Conservation (phyloP, 768 basidiomycete species). For the Serendipita sp. region DNA sequence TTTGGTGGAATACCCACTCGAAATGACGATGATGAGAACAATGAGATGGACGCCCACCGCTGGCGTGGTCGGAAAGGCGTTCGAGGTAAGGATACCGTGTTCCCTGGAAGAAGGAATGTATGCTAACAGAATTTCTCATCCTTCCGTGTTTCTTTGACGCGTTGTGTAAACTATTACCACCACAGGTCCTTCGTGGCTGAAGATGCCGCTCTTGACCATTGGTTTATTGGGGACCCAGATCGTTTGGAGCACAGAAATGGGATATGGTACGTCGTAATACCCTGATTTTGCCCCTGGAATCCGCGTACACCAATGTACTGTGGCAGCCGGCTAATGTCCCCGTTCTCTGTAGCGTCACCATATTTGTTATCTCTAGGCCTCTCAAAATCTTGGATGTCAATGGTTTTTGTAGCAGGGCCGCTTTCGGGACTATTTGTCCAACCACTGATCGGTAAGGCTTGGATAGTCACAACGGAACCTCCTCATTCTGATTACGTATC, state of each 20-base stretch:
- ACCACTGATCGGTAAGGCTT: constrained; percentile 57
- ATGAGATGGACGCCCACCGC: background rate
- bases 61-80: background rate
- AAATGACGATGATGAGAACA: background rate
- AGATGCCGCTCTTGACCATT: constrained; percentile 53
- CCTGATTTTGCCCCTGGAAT: no score
- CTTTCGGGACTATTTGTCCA: constrained; percentile 82
- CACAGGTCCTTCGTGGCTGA: constrained; percentile 41
- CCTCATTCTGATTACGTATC: no score
- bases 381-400: constrained; percentile 69
- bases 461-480: no score
- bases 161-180: no score
- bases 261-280: constrained; percentile 37
- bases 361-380: constrained; percentile 82
- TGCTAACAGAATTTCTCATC: no score
- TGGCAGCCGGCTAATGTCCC: no score
- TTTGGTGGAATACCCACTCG: background rate
- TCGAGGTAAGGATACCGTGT: background rate
- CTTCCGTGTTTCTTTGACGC: no score
- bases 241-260: constrained; percentile 92
- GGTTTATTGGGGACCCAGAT: constrained; percentile 74
- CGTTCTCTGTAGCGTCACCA: constrained; percentile 36
- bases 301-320: no score
- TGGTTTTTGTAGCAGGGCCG: constrained; percentile 87
- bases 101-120: no score